These are phyloP conservation scores for Stephania yunnanensis DNA, from an alignment of 164 flowering plant species.

Conservation along the genomic window DNA sequence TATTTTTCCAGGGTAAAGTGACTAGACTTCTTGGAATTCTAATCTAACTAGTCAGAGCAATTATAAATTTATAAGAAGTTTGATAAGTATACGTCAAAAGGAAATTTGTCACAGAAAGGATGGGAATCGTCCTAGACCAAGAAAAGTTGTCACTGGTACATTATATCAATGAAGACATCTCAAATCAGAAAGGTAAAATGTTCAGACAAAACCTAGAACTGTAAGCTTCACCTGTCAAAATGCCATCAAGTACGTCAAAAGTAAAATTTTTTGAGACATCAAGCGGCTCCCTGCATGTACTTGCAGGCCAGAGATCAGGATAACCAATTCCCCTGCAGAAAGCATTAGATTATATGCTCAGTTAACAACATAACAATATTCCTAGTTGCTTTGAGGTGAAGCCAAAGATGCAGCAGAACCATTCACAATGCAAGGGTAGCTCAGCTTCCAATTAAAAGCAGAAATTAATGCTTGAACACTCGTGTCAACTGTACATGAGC, in stretches of 20 bases:
- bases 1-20: too few species aligned
- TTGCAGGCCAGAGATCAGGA: conserved; percentile 95
- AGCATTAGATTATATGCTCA: conserved; percentile 12
- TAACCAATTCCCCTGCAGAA: conserved; percentile 86
- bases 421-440: neutral
- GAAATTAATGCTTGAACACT: neutral
- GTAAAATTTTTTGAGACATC: conserved; percentile 83
- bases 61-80: neutral
- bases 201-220: neutral
- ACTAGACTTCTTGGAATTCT: neutral
- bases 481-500: neutral
- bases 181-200: neutral
- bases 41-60: neutral
- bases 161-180: neutral
- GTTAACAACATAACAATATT: neutral
- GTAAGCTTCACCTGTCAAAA: conserved; percentile 57
- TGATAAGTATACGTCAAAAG: too few species aligned
- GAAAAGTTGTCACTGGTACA: neutral
- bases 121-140: neutral
- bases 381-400: neutral
- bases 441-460: neutral
- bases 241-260: conserved; percentile 77
- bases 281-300: conserved; percentile 85
- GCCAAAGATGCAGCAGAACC: neutral
- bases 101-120: neutral